Evolutionary conservation across 495 filamentous ascomycete species (phyloP).

Genomic region (Cudoniella acicularis): DNA sequence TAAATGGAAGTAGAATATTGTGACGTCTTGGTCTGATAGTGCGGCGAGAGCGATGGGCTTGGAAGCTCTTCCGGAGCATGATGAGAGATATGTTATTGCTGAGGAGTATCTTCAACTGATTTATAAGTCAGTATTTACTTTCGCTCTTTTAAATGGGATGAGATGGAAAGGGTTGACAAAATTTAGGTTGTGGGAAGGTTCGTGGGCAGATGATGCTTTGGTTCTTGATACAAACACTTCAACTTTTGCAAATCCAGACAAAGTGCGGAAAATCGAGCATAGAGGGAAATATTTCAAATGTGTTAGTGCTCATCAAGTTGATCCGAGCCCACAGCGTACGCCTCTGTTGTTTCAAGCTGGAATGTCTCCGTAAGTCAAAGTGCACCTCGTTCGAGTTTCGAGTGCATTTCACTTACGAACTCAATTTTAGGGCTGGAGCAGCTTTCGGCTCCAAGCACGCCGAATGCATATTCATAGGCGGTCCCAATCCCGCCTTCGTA

Average conservation of each 20-base stretch:
- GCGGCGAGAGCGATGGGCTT: neutral
- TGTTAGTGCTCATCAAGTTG: slow-evolving; percentile 46
- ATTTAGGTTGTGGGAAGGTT: slow-evolving; percentile 50
- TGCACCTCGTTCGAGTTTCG: too few relatives aligned
- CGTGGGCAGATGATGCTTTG: slow-evolving; percentile 54
- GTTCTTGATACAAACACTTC: slow-evolving; percentile 44
- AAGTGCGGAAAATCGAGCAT: slow-evolving; percentile 56
- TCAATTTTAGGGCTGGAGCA: too few relatives aligned
- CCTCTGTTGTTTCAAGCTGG: slow-evolving; percentile 63
- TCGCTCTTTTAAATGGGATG: neutral
- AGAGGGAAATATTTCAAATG: slow-evolving; percentile 43
- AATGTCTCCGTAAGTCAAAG: slow-evolving; percentile 54
- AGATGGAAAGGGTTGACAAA: neutral
- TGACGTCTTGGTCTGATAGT: neutral
- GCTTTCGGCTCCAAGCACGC: too few relatives aligned
- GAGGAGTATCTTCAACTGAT: neutral
- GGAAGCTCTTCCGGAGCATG: neutral
- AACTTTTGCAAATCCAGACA: slow-evolving; percentile 48
- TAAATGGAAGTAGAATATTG: too few relatives aligned
- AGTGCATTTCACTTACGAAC: too few relatives aligned
- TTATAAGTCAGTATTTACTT: neutral
- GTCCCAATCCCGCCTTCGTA: too few relatives aligned
- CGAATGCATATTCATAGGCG: too few relatives aligned
- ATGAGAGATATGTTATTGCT: neutral
- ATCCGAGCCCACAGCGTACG: slow-evolving; percentile 58